phyloP scores from a whole-genome alignment of 192 early-diverging fungal species.

The Anaeromyces robustus region DNA sequence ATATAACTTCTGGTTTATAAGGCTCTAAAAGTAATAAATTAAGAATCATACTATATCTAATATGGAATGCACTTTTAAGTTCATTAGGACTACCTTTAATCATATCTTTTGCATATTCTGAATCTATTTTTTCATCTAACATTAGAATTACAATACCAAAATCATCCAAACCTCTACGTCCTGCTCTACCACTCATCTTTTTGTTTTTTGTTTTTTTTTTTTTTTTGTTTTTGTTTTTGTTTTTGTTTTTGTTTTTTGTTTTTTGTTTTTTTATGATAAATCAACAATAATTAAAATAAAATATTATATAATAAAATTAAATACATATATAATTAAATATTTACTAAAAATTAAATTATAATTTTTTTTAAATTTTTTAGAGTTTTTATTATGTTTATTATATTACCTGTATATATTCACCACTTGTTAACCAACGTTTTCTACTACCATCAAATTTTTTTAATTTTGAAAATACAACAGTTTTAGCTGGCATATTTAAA shows the following conservation, averaged over 20 bases:
- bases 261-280: too few relatives aligned
- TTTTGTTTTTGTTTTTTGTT: too few relatives aligned
- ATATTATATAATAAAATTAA: too few relatives aligned
- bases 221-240: too few relatives aligned
- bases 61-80: constrained; percentile 87
- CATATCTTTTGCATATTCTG: constrained; percentile 78
- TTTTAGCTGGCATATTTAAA: constrained; percentile 97
- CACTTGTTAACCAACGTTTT: constrained; percentile 57
- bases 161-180: constrained; percentile 90
- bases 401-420: constrained; percentile 93
- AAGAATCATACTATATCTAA: constrained; percentile 92
- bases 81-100: constrained; percentile 53
- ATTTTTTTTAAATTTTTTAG: too few relatives aligned
- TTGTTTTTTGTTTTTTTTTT: too few relatives aligned
- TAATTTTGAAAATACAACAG: constrained; percentile 87
- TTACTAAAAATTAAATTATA: too few relatives aligned
- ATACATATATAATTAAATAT: too few relatives aligned
- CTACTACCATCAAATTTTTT: constrained; percentile 86
- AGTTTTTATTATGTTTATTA: too few relatives aligned
- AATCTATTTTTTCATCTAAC: constrained; percentile 90
- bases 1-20: constrained; percentile 78
- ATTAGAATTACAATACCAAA: constrained; percentile 93
- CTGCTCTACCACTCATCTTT: constrained; percentile 88
- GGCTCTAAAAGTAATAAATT: constrained; percentile 92
- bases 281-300: too few relatives aligned